Conservation (phyloP, 2,329 filamentous ascomycete genomes). For the Fusarium sp. region DNA sequence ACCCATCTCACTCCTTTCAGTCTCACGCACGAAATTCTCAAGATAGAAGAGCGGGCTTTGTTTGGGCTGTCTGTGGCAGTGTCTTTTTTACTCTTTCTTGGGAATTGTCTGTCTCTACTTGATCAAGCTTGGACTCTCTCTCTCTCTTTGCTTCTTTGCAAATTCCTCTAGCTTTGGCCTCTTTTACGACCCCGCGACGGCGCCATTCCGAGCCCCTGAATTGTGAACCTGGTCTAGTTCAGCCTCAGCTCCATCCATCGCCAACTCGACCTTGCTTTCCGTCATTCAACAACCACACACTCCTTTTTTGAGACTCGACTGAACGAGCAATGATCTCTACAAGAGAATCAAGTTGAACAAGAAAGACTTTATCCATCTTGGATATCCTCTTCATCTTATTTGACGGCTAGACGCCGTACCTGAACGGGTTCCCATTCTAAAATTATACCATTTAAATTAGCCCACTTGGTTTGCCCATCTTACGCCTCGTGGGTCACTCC, state of each 20-base stretch:
- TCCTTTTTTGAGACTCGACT: neutral
- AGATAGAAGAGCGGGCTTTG: slow-evolving; percentile 10
- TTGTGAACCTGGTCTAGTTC: slow-evolving; percentile 14
- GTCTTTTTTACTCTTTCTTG: neutral
- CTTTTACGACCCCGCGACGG: slow-evolving; percentile 27
- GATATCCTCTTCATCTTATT: neutral
- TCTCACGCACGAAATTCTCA: slow-evolving; percentile 6
- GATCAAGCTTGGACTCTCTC: neutral
- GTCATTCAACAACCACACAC: neutral
- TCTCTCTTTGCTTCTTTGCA: slow-evolving; percentile 11
- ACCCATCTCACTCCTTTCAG: slow-evolving; percentile 5
- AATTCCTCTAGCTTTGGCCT: slow-evolving; percentile 2
- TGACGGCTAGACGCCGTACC: neutral
- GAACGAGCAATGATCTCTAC: slow-evolving; percentile 6
- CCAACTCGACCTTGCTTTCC: neutral
- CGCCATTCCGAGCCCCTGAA: slow-evolving; percentile 35
- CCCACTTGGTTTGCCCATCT: slow-evolving; percentile 24
- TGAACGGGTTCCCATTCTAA: slow-evolving; percentile 14
- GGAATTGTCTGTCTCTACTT: neutral
- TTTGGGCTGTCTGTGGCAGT: slow-evolving; percentile 26
- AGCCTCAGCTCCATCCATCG: slow-evolving; percentile 2
- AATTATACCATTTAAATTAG: slow-evolving; percentile 37
- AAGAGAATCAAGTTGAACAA: neutral
- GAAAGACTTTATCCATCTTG: neutral
- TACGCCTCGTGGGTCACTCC: slow-evolving; percentile 26